A percentile compares a stretch with the other conserved stretches of the same genome.
Evolutionary conservation across 352 stramenopile genomes (phyloP).

Genomic region (Phytopythium sindhum): DNA sequence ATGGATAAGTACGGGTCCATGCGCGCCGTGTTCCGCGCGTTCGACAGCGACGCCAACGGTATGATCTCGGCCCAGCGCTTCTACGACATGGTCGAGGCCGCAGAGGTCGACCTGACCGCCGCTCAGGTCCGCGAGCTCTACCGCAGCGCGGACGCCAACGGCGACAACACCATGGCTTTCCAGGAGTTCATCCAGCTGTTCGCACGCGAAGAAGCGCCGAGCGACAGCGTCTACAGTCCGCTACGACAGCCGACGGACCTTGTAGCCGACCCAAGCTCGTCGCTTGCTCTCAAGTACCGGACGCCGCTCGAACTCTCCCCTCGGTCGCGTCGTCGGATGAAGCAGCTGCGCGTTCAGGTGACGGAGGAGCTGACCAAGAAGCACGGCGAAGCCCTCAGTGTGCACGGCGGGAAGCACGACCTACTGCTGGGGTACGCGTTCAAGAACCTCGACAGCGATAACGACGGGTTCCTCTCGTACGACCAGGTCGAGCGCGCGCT

Average conservation of each 20-base stretch:
- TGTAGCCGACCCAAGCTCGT: conserved; percentile 45
- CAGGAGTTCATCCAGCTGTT: conserved; percentile 78
- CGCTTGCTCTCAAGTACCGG: conserved; percentile 63
- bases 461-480: conserved; percentile 73
- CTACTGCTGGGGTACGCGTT: conserved; percentile 73
- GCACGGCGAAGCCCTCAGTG: conserved; percentile 46
- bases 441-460: conserved; percentile 74
- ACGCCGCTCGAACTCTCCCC: conserved; percentile 60
- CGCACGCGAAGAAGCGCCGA: conserved; percentile 16
- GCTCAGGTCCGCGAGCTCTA: conserved; percentile 50
- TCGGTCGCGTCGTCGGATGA: conserved; percentile 54
- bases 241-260: conserved; percentile 14
- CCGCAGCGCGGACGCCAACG: conserved; percentile 53
- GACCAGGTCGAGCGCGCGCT: conserved; percentile 59
- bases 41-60: conserved; percentile 60
- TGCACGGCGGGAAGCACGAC: conserved; percentile 63
- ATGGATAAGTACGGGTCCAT: conserved; percentile 77
- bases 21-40: conserved; percentile 69
- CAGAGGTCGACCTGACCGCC: conserved; percentile 44
- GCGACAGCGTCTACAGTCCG: conserved; percentile 34
- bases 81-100: conserved; percentile 64
- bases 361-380: conserved; percentile 52
- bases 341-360: conserved; percentile 58
- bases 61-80: conserved; percentile 78
- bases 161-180: conserved; percentile 70